A percentile compares a stretch with the other conserved stretches of the same genome.
phyloP scores from a whole-genome alignment of 352 stramenopile genomes.

The Globisporangium mamillatum region DNA sequence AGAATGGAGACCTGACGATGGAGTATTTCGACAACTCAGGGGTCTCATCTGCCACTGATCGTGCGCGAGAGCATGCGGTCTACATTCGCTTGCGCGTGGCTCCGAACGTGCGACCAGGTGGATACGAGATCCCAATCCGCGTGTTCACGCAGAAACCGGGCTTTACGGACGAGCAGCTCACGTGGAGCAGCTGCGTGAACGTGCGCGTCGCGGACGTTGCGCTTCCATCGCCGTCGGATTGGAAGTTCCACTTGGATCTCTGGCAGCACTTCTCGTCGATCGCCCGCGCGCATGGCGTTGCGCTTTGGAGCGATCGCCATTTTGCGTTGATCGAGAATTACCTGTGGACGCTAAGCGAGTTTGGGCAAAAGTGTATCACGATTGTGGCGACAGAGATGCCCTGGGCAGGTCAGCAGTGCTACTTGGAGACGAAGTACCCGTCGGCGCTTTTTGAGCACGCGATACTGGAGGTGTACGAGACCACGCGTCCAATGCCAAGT shows the following conservation, averaged over 20 bases:
- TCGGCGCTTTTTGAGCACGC: conserved; percentile 73
- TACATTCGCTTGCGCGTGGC: conserved; percentile 57
- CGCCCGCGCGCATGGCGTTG: conserved; percentile 42
- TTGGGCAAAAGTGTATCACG: conserved; percentile 73
- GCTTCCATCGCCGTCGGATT: conserved; percentile 45
- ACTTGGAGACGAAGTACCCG: conserved; percentile 59
- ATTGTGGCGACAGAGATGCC: conserved; percentile 76
- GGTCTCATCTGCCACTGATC: conserved; percentile 22
- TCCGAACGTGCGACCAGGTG: conserved; percentile 29
- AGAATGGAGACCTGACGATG: conserved; percentile 52
- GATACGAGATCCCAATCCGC: conserved; percentile 63
- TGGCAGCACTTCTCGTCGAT: conserved; percentile 75
- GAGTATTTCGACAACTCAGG: conserved; percentile 49
- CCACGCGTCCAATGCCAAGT: not conserved
- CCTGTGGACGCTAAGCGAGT: conserved; percentile 46
- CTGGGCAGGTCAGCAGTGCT: conserved; percentile 76
- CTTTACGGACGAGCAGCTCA: conserved; percentile 64
- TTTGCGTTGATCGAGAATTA: conserved; percentile 72
- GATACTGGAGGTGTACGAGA: conserved; percentile 61
- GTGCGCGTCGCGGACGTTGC: conserved; percentile 52
- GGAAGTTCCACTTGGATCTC: conserved; percentile 69
- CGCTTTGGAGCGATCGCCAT: conserved; percentile 65
- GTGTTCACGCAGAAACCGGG: conserved; percentile 66
- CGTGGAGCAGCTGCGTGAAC: conserved; percentile 54
- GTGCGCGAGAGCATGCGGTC: conserved; percentile 41